phyloP scores from a whole-genome alignment of 257 asterid species.

The Craterostigma plantagineum region DNA sequence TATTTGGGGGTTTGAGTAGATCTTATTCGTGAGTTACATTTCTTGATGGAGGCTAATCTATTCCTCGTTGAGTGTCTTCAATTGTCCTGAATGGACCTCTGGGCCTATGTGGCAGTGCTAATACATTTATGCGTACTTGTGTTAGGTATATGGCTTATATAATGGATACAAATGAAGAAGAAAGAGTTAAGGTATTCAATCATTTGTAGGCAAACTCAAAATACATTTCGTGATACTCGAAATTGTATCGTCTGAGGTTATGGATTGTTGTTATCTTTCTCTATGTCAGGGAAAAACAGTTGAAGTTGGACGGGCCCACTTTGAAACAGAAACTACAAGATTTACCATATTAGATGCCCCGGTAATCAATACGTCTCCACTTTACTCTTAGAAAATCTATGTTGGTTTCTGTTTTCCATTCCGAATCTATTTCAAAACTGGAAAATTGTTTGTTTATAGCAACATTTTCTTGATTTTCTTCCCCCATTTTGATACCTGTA shows the following conservation, averaged over 20 bases:
- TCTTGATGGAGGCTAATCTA: neutral
- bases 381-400: neutral
- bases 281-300: slow-evolving; percentile 69
- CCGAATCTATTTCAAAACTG: neutral
- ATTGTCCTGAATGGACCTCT: neutral
- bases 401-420: slow-evolving; percentile 1
- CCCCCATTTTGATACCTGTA: no score
- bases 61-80: slow-evolving; percentile 2
- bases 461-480: no score
- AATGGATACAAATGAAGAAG: slow-evolving; percentile 99
- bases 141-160: slow-evolving; percentile 96
- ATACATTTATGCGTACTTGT: slow-evolving; percentile 3
- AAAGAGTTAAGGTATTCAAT: slow-evolving; percentile 67
- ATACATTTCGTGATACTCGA: no score
- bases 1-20: no score
- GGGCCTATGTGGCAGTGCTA: no score
- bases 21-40: no score
- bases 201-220: neutral
- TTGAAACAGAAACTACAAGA: slow-evolving; percentile 87
- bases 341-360: slow-evolving; percentile 98
- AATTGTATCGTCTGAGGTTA: slow-evolving; percentile 2
- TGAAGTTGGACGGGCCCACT: slow-evolving; percentile 98
- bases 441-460: no score
- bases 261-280: slow-evolving; percentile 3
- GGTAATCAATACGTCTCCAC: slow-evolving; percentile 19